Evolutionary conservation across 2,329 filamentous ascomycete genomes (phyloP), one percentile per base, ranked within the genome.

Genomic region (Pestalotiopsis sp.): DNA sequence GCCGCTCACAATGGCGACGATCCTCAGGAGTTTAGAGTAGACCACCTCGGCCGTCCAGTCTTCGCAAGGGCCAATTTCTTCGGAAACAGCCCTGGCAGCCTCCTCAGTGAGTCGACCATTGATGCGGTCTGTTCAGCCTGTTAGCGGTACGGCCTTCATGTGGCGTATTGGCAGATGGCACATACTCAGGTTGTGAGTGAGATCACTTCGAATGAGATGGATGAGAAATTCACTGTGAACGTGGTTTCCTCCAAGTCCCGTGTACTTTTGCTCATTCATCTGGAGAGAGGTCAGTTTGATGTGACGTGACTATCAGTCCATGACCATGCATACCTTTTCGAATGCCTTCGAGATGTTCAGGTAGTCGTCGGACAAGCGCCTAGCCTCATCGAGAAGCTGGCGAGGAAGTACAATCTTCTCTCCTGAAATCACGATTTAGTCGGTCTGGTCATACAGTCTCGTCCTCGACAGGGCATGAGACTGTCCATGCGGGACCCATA

Each of bases 1-100:
- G 3, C 84, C 84, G 0, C 83, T 85, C 0, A 82, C 79, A 69
- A 81, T 81, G 64, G 82, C 83, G 1, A 87, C 81, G 52, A 86
- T 81, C 20, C 82, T 81, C 2, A 85, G 77, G 4, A 87, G 73
- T 7, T 76, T 79, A 7, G 76, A 69, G 74, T 82, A 78, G 49
- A 84, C 79, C 20, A 79, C 79, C 59, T 84, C 75, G 1, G 78
- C 66, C 0, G 78, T 82, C 82, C 83, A 86, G 58, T 82, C 80
- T n/a, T 76, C 70, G 57, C 77, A 79, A 0, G 75, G 74, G 0
- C 80, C 79, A 1, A 85, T 68, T 65, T 80, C 79, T 2, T 74
- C 71, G 0, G 66, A 68, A 57, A 84, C 73, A 1, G 79, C 76
- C 3, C 75, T 72, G 5, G 73, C 71, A 1, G 82, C 80, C 67